Percentiles rank a stretch among this genome's conserved stretches.
Evolutionary conservation across 345 rosid species (phyloP).

Genomic region (Anastatica hierochuntica): DNA sequence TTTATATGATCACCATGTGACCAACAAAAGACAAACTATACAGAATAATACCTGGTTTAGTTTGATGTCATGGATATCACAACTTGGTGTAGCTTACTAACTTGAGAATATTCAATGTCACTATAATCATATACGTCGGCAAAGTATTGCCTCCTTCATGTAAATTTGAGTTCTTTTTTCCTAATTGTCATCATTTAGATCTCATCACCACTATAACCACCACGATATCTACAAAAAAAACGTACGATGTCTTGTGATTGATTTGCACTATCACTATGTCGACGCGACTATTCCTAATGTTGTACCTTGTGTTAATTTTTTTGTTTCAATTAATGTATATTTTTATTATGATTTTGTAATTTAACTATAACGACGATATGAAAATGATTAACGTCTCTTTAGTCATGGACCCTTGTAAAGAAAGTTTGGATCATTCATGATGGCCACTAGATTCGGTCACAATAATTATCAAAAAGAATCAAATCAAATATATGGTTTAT

Average conservation of each 20-base stretch:
- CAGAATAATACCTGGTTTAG: not conserved
- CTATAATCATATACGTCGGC: not conserved
- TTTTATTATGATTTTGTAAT: not conserved
- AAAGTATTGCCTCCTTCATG: not conserved
- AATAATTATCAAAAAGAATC: no score
- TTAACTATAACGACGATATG: not conserved
- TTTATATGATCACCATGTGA: no score
- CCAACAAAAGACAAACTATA: not conserved
- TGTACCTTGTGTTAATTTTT: no score
- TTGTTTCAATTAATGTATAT: no score
- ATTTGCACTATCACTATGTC: not conserved
- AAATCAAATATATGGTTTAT: no score
- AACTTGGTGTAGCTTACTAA: not conserved
- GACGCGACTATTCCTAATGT: no score
- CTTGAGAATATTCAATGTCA: not conserved
- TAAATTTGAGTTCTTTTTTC: no score
- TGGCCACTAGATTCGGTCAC: no score
- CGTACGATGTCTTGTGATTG: not conserved
- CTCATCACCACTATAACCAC: no score
- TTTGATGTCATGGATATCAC: not conserved
- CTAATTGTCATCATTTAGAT: no score
- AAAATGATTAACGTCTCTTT: constrained; percentile 11
- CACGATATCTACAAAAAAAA: no score
- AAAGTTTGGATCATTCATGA: constrained; percentile 15
- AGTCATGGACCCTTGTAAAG: constrained; percentile 5